These are phyloP conservation scores for Coprinopsis strossmayeri DNA, from an alignment of 768 basidiomycete species.

Conservation along the genomic window DNA sequence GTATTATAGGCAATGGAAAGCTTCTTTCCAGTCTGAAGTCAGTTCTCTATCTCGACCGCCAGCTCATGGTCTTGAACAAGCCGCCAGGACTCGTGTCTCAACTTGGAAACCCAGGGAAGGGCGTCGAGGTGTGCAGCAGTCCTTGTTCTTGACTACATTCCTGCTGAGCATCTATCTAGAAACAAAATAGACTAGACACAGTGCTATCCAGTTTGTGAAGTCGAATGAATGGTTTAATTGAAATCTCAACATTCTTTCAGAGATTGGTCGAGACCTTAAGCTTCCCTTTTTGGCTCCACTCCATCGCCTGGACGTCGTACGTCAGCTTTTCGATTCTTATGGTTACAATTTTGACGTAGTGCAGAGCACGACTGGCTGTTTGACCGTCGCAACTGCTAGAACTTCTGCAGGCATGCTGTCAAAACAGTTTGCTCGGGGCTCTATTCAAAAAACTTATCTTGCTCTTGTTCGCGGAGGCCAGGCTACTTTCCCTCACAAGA, in stretches of 20 bases:
- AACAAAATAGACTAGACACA: neutral
- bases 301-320: slow-evolving; percentile 64
- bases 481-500: slow-evolving; percentile 34
- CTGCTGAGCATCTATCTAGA: neutral
- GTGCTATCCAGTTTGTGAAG: neutral
- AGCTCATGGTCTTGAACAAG: slow-evolving; percentile 14
- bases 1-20: neutral
- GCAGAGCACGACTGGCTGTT: slow-evolving; percentile 57
- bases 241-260: no score
- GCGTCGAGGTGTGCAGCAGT: neutral
- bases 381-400: slow-evolving; percentile 46
- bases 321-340: neutral
- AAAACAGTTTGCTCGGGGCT: slow-evolving; percentile 43
- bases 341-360: neutral
- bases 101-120: neutral
- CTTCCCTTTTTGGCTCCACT: slow-evolving; percentile 40
- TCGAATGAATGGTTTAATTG: neutral
- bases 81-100: slow-evolving; percentile 13
- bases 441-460: slow-evolving; percentile 53
- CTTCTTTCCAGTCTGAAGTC: neutral
- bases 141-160: neutral
- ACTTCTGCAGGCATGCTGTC: slow-evolving; percentile 41
- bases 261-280: no score
- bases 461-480: slow-evolving; percentile 53
- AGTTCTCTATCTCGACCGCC: slow-evolving; percentile 11